phyloP scores from a whole-genome alignment of 164 flowering plant species.

The Vitis amurensis region DNA sequence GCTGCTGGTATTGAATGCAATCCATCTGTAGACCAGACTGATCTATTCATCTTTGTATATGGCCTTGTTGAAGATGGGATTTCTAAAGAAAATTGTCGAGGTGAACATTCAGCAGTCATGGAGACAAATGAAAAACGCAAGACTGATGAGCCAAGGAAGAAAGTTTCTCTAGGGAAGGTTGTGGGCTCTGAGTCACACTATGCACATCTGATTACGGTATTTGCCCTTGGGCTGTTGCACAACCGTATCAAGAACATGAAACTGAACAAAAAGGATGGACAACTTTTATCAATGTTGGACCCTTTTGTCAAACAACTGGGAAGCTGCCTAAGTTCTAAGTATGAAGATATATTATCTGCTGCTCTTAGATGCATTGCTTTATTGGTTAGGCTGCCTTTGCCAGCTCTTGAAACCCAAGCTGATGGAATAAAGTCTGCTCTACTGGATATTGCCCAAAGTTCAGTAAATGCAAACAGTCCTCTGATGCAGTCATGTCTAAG shows the following conservation, averaged over 20 bases:
- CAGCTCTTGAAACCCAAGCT: conserved; percentile 58
- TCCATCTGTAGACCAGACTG: conserved; percentile 68
- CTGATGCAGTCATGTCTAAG: conserved; percentile 69
- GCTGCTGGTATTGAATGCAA: conserved; percentile 80
- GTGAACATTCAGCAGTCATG: conserved; percentile 12
- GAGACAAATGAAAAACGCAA: conserved; percentile 3
- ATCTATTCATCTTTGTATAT: conserved; percentile 68
- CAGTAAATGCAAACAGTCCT: conserved; percentile 46
- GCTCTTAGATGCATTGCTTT: conserved; percentile 67
- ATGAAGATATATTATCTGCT: conserved; percentile 67
- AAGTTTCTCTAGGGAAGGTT: conserved; percentile 12
- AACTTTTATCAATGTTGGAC: conserved; percentile 65
- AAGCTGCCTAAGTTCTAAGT: conserved; percentile 71
- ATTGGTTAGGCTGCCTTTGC: conserved; percentile 75
- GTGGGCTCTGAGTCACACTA: conserved; percentile 28
- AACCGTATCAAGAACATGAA: conserved; percentile 57
- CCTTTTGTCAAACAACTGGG: conserved; percentile 68
- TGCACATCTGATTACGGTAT: conserved; percentile 70
- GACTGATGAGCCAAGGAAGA: conserved; percentile 10
- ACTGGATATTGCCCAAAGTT: conserved; percentile 64
- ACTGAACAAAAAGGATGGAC: conserved; percentile 40
- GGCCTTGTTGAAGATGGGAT: conserved; percentile 69
- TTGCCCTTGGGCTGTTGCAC: conserved; percentile 70
- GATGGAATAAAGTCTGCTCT: conserved; percentile 68
- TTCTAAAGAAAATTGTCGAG: conserved; percentile 33